phyloP scores from a whole-genome alignment of 2,329 filamentous ascomycete species.

The Apiospora pterosperma region DNA sequence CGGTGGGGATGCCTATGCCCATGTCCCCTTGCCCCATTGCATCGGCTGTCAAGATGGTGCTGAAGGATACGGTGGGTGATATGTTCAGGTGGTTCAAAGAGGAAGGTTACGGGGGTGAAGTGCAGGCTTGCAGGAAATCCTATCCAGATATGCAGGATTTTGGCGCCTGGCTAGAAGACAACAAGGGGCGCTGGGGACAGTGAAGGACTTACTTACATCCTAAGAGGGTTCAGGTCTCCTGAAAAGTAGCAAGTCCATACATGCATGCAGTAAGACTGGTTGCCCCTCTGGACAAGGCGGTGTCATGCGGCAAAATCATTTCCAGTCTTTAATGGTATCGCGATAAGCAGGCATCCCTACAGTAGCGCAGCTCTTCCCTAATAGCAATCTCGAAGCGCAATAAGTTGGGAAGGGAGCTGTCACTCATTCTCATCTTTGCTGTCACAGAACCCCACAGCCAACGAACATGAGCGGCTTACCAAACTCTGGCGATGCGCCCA shows the following conservation, averaged over 20 bases:
- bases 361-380: not conserved
- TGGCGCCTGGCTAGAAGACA: slow-evolving; percentile 15
- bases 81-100: slow-evolving; percentile 36
- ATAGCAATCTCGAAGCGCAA: not conserved
- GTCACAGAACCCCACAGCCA: not conserved
- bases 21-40: slow-evolving; percentile 23
- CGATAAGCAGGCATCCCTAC: not conserved
- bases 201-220: not conserved
- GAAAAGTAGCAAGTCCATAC: not conserved
- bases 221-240: not conserved
- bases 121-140: slow-evolving; percentile 22
- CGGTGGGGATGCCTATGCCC: slow-evolving; percentile 25
- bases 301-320: not conserved
- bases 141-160: slow-evolving; percentile 25
- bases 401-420: not conserved
- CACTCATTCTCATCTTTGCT: not conserved
- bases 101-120: slow-evolving; percentile 32
- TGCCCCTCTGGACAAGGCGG: not conserved
- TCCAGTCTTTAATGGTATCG: not conserved
- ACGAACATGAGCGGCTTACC: slow-evolving; percentile 25
- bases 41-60: slow-evolving; percentile 22
- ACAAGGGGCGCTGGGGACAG: not conserved
- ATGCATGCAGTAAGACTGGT: no score
- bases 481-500: slow-evolving; percentile 17
- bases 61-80: slow-evolving; percentile 28